Evolutionary conservation across 768 basidiomycete genomes (phyloP).

Genomic region (Strobilomyces echinocephalus): DNA sequence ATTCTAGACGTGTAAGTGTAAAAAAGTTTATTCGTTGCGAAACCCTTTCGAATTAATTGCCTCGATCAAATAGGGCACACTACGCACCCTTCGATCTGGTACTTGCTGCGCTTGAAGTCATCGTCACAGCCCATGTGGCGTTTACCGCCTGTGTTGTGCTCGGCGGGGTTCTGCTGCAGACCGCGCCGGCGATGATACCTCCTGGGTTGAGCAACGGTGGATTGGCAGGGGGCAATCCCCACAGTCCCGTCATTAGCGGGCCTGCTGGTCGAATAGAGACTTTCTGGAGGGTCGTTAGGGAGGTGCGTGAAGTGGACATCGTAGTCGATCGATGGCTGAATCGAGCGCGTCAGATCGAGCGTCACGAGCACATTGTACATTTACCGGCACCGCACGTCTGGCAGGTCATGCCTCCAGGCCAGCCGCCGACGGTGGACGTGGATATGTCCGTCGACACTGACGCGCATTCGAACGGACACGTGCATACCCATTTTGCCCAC

Average conservation of each 20-base stretch:
- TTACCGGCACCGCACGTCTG: constrained; percentile 85
- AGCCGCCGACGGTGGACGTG: constrained; percentile 14
- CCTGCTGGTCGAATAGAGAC: constrained; percentile 69
- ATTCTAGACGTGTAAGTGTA: constrained; percentile 55
- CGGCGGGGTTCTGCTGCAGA: constrained; percentile 85
- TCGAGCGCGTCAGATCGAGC: constrained; percentile 57
- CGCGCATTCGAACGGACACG: constrained; percentile 5
- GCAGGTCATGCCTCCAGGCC: constrained; percentile 61
- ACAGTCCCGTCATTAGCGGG: neutral
- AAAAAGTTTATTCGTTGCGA: neutral
- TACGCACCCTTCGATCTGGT: constrained; percentile 78
- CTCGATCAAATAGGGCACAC: constrained; percentile 34
- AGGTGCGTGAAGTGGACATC: constrained; percentile 43
- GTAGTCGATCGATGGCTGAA: neutral
- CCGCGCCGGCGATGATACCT: constrained; percentile 54
- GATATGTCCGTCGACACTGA: neutral
- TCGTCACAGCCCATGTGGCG: constrained; percentile 76
- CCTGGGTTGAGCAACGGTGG: constrained; percentile 12
- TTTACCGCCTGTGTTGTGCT: constrained; percentile 81
- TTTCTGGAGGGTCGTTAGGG: constrained; percentile 76
- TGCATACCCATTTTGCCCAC: neutral
- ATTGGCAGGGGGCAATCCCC: neutral
- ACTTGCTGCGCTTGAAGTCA: constrained; percentile 72
- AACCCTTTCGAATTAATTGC: neutral
- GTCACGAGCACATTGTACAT: constrained; percentile 78